Evolutionary conservation across 2,329 filamentous ascomycete genomes (phyloP), one percentile per base, ranked within the genome.

Genomic region (Aspergillus sp.): DNA sequence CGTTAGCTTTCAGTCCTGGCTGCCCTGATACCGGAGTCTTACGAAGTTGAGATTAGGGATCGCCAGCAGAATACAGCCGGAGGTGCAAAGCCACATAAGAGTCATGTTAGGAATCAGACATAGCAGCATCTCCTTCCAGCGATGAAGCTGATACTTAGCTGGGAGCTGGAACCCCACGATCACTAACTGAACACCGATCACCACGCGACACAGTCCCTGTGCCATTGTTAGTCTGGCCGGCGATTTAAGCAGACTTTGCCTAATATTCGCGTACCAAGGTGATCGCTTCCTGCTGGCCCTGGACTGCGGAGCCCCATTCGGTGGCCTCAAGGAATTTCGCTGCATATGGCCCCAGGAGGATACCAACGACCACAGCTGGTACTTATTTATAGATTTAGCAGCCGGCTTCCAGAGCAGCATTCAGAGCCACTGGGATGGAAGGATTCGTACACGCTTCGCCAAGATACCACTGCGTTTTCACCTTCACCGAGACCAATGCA

Each of bases 151-250:
- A 67, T 87, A 87, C 64, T 79, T 81, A 37, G 81, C 81, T 0
- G 85, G 85, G 0, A 87, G 72, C 64, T 87, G 83, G 62, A 83
- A 87, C 25, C 85, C 85, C 1, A 83, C 84, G 56, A 87, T 87
- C 37, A 87, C 77, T n/a, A 87, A 76, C 63, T 87, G 84, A 2
- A 87, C 77, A 3, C 84, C 83, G 55, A 87, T 86, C 57, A 87
- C 82, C 21, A 87, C 75, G 17, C 84, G 78, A 61, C 78, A 79
- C 6, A 87, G 64, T 12, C 81, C 82, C 69, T 79, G 25, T 1
- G 60, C 49, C 39, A 40, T 40, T 15, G 4, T n/a, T 9, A 40
- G 27, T 11, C 17, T 40, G 17, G 39, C n/a, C 6, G 39, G 17
- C 17, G 21, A 12, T 3, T 2, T 27, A 61, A 59, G 31, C 44